Evolutionary conservation across 2,329 filamentous ascomycete genomes (phyloP).

Genomic region (Fusarium praegraminearum): DNA sequence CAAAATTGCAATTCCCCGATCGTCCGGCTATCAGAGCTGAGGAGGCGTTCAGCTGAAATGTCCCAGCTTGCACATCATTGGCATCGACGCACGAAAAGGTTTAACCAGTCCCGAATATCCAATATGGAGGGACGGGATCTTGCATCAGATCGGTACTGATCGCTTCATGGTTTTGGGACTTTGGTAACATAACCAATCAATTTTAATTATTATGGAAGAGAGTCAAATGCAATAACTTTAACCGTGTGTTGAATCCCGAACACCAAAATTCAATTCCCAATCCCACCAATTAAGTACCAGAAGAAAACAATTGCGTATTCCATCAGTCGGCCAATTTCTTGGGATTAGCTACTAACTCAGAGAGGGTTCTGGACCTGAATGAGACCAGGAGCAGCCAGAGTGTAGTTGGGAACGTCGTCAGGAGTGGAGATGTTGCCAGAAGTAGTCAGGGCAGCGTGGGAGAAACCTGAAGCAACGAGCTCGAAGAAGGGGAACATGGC

Average conservation of each 20-base stretch:
- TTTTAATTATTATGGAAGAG: constrained; percentile 6
- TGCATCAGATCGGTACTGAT: constrained; percentile 6
- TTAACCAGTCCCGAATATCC: constrained; percentile 15
- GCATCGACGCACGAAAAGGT: not conserved
- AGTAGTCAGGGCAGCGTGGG: constrained; percentile 48
- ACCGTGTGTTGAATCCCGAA: not conserved
- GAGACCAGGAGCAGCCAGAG: constrained; percentile 51
- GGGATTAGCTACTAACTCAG: not conserved
- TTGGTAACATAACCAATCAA: not conserved
- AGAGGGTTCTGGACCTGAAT: constrained; percentile 49
- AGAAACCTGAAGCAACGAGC: constrained; percentile 47
- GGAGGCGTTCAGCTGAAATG: not conserved
- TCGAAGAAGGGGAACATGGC: constrained; percentile 47
- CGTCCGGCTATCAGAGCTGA: not conserved
- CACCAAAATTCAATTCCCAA: not conserved
- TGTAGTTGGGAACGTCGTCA: constrained; percentile 39
- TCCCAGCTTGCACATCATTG: constrained; percentile 1
- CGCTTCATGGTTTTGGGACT: not conserved
- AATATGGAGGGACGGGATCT: constrained; percentile 29
- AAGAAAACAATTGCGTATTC: not conserved
- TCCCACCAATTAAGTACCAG: constrained; percentile 1
- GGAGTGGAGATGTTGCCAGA: constrained; percentile 39
- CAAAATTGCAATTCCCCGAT: not conserved
- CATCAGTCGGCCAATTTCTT: not conserved
- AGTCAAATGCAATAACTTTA: not conserved